A percentile compares a stretch with the other conserved stretches of the same genome.
Evolutionary conservation across 352 stramenopile genomes (phyloP).

Genomic region (Phytophthora cactorum): DNA sequence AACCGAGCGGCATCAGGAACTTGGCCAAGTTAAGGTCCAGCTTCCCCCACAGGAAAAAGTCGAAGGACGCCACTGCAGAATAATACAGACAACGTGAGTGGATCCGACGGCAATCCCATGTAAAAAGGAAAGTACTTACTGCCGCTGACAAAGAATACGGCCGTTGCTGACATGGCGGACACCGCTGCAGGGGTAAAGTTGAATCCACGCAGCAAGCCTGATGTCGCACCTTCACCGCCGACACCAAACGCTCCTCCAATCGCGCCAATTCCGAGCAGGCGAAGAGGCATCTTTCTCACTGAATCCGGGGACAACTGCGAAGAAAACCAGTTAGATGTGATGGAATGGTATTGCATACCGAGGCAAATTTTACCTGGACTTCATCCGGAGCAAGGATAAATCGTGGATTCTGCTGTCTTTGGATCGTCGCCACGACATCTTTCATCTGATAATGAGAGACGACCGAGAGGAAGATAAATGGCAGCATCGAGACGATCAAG

Average conservation of each 20-base stretch:
- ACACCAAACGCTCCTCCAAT: constrained; percentile 94
- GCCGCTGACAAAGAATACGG: constrained; percentile 45
- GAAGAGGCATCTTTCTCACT: constrained; percentile 73
- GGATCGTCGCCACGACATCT: constrained; percentile 41
- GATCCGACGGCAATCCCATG: background rate
- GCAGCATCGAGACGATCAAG: constrained; percentile 66
- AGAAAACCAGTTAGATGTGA: background rate
- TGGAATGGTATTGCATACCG: background rate
- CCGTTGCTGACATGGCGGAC: constrained; percentile 76
- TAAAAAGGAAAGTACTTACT: constrained; percentile 30
- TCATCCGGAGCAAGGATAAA: constrained; percentile 53
- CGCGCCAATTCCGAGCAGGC: constrained; percentile 88
- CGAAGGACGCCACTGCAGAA: constrained; percentile 41
- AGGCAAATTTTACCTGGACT: constrained; percentile 53
- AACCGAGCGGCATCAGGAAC: constrained; percentile 36
- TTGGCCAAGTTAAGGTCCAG: constrained; percentile 38
- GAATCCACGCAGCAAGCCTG: constrained; percentile 90
- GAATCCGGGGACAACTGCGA: constrained; percentile 50
- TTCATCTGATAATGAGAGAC: constrained; percentile 70
- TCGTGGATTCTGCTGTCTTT: constrained; percentile 41
- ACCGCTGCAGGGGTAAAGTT: constrained; percentile 74
- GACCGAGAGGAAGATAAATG: constrained; percentile 73
- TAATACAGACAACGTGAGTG: constrained; percentile 9
- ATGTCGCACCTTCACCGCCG: constrained; percentile 90
- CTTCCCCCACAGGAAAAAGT: constrained; percentile 54